Conservation (phyloP, 2,329 filamentous ascomycete genomes). For the Calonectria henricotiae region DNA sequence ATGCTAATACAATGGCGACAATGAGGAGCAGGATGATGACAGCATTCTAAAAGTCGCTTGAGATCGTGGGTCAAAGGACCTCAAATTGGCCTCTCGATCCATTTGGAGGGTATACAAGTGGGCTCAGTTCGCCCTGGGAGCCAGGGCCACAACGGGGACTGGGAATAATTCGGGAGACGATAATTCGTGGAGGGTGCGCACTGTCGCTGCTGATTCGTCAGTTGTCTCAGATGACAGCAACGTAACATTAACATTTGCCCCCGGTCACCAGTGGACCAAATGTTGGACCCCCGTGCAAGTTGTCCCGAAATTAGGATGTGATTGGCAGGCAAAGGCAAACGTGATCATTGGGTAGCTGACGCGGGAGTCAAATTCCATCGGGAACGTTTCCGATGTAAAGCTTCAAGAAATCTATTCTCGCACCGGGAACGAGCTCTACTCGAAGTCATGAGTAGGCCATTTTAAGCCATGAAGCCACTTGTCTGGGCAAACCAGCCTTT, state of each 20-base stretch:
- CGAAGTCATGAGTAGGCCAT: not conserved
- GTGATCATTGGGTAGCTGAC: conserved; percentile 5
- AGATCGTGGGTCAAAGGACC: conserved; percentile 25
- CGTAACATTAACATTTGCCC: conserved; percentile 40
- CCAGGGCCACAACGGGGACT: conserved; percentile 15
- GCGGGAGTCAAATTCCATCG: conserved; percentile 16
- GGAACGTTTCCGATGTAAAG: not conserved
- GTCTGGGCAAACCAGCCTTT: not conserved
- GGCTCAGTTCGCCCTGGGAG: conserved; percentile 15
- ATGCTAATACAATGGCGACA: conserved; percentile 29
- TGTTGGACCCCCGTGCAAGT: conserved; percentile 9
- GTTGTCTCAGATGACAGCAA: conserved; percentile 35
- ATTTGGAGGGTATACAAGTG: conserved; percentile 20
- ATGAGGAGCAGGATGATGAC: conserved; percentile 26
- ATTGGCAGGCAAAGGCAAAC: conserved; percentile 11
- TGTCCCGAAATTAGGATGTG: conserved; percentile 5
- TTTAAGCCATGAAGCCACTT: conserved; percentile 12
- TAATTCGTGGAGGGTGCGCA: conserved; percentile 31
- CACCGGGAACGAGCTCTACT: not conserved
- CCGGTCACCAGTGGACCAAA: conserved; percentile 24
- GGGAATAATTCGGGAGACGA: conserved; percentile 21
- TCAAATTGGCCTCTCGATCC: conserved; percentile 20
- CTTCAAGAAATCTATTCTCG: not conserved
- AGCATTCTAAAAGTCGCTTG: conserved; percentile 19
- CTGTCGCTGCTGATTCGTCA: conserved; percentile 34